phyloP scores from a whole-genome alignment of 495 filamentous ascomycete species.

The Podospora pseudopauciseta region DNA sequence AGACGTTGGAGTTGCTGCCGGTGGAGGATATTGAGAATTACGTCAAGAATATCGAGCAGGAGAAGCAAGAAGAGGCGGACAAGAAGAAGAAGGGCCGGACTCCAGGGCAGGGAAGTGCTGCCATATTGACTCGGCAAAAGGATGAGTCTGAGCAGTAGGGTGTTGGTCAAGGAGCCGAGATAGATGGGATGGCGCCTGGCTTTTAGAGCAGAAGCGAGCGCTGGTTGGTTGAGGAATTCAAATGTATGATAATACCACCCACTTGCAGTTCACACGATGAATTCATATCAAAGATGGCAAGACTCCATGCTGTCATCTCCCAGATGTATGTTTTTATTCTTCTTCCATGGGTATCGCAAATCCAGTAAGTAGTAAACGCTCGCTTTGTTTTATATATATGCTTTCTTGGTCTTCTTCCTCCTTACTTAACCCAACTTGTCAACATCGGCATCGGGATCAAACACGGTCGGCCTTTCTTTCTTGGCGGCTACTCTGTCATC shows the following conservation, averaged over 20 bases:
- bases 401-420: neutral
- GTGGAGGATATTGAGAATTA: constrained; percentile 93
- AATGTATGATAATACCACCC: constrained; percentile 8
- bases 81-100: constrained; percentile 88
- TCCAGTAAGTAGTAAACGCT: neutral
- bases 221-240: neutral
- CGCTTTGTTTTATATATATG: neutral
- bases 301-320: too few relatives aligned
- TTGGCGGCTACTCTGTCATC: constrained; percentile 73
- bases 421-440: constrained; percentile 65
- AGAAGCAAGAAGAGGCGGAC: constrained; percentile 97
- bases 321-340: neutral
- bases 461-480: constrained; percentile 55
- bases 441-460: constrained; percentile 65
- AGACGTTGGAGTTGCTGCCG: constrained; percentile 87
- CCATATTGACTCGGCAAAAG: constrained; percentile 66
- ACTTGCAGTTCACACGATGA: too few relatives aligned
- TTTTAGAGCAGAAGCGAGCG: constrained; percentile 1
- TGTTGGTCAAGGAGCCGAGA: neutral
- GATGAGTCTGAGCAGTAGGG: constrained; percentile 40
- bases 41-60: constrained; percentile 96
- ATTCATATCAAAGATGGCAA: too few relatives aligned
- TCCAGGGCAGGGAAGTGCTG: constrained; percentile 70
- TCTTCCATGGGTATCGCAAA: neutral
- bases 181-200: neutral